Percentiles rank a stretch among this genome's conserved stretches.
These are phyloP conservation scores for Candida andamanensis DNA, from an alignment of 805 yeast species.

Conservation along the genomic window DNA sequence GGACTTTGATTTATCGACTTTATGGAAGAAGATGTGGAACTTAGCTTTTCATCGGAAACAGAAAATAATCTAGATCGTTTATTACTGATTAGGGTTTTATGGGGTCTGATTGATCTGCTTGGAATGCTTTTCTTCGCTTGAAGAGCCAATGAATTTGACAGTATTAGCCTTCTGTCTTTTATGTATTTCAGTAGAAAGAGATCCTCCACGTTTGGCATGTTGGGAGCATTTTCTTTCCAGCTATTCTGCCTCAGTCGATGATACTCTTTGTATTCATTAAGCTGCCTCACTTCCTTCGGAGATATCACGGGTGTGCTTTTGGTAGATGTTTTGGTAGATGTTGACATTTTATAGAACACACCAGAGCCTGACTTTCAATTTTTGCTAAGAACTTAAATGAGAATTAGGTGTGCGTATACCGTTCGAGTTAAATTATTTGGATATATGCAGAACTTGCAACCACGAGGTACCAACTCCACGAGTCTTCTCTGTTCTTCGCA, in stretches of 20 bases:
- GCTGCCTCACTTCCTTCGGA: constrained; percentile 5
- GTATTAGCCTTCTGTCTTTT: too few species aligned
- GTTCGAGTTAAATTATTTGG: too few species aligned
- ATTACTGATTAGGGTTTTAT: neutral
- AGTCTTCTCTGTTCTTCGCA: too few species aligned
- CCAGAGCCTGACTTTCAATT: too few species aligned
- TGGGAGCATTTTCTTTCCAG: constrained; percentile 1
- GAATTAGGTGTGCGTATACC: too few species aligned
- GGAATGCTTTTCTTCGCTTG: constrained; percentile 4
- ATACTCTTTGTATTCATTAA: constrained; percentile 5
- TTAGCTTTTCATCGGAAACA: neutral
- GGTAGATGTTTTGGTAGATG: constrained; percentile 9
- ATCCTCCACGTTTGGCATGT: too few species aligned
- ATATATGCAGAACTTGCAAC: too few species aligned
- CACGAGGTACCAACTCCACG: too few species aligned
- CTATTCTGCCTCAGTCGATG: constrained; percentile 2
- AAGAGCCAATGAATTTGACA: too few species aligned
- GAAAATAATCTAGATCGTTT: neutral
- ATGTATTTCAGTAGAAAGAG: too few species aligned
- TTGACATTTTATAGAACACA: too few species aligned
- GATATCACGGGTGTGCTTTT: constrained; percentile 8
- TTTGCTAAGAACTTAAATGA: too few species aligned
- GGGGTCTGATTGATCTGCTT: constrained; percentile 3
- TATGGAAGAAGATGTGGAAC: neutral
- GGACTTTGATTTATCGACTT: neutral